phyloP scores from a whole-genome alignment of 2,329 filamentous ascomycete genomes.

The Fusarium coffeatum region DNA sequence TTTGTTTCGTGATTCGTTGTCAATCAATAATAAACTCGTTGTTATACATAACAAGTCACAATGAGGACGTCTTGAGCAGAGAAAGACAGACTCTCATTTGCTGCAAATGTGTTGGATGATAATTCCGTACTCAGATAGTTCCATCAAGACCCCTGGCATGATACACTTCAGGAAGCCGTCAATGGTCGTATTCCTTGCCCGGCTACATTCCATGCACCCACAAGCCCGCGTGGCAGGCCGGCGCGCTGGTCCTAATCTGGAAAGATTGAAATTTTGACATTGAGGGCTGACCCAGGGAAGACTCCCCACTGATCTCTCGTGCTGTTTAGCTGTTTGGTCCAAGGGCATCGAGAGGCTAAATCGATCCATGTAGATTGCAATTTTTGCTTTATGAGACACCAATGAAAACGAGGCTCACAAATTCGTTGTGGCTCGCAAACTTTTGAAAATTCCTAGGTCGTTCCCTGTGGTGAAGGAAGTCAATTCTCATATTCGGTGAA shows the following conservation, averaged over 20 bases:
- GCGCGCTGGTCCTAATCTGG: conserved; percentile 38
- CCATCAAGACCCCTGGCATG: conserved; percentile 8
- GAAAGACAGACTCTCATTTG: background rate
- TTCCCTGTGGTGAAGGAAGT: conserved; percentile 11
- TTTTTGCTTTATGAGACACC: conserved; percentile 12
- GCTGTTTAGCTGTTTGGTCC: conserved; percentile 4
- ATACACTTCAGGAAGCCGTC: background rate
- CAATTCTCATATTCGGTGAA: conserved; percentile 24
- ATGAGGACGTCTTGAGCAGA: background rate
- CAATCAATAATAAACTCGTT: background rate
- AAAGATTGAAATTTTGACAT: conserved; percentile 36
- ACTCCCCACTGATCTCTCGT: conserved; percentile 22
- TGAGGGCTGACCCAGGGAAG: conserved; percentile 39
- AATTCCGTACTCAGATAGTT: background rate
- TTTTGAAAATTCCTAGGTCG: conserved; percentile 1
- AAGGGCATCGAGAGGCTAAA: background rate
- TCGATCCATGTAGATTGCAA: conserved; percentile 18
- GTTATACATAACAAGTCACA: background rate
- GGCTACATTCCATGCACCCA: conserved; percentile 31
- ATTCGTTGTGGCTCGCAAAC: conserved; percentile 2
- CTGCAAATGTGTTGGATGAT: background rate
- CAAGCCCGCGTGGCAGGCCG: conserved; percentile 39
- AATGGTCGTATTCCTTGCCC: conserved; percentile 20
- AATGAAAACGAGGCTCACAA: conserved; percentile 26
- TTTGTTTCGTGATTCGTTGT: background rate